Percentiles rank a stretch among this genome's conserved stretches.
Evolutionary conservation across 2,329 filamentous ascomycete genomes (phyloP).

Genomic region (Sporothrix phasma): DNA sequence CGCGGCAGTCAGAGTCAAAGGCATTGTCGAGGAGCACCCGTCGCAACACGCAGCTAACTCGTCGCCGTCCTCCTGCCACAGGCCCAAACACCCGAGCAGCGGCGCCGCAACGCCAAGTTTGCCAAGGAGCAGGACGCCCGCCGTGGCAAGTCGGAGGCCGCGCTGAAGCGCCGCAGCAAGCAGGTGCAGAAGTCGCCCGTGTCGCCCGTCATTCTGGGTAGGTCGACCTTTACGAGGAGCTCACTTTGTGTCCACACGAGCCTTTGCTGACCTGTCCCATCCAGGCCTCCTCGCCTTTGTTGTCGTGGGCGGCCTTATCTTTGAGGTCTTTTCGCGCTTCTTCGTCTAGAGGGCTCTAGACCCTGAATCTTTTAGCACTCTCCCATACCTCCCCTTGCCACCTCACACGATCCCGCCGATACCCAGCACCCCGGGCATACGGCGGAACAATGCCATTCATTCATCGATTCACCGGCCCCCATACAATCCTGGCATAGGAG

Average conservation of each 20-base stretch:
- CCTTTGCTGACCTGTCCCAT: background rate
- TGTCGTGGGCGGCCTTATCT: conserved; percentile 50
- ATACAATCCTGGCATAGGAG: too few species aligned
- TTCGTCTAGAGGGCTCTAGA: conserved; percentile 20
- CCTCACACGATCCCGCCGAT: too few species aligned
- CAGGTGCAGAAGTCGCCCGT: conserved; percentile 49
- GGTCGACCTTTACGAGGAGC: conserved; percentile 20
- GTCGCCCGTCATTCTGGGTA: conserved; percentile 55
- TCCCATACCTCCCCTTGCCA: too few species aligned
- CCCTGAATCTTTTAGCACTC: conserved; percentile 25
- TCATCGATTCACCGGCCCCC: too few species aligned
- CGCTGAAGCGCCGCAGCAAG: conserved; percentile 52
- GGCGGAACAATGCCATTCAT: too few species aligned
- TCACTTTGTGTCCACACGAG: background rate
- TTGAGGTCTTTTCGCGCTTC: conserved; percentile 47
- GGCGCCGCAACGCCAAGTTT: conserved; percentile 71
- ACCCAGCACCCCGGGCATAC: too few species aligned
- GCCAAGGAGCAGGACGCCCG: conserved; percentile 61
- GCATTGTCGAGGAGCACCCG: background rate
- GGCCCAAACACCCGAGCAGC: conserved; percentile 79
- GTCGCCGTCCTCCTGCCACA: conserved; percentile 26
- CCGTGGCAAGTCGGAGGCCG: conserved; percentile 62
- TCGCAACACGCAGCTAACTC: background rate
- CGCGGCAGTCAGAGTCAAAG: background rate
- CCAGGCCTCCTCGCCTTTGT: conserved; percentile 50